These are phyloP conservation scores for Elsinoe ampelina DNA, from an alignment of 2,329 filamentous ascomycete genomes.

Conservation along the genomic window DNA sequence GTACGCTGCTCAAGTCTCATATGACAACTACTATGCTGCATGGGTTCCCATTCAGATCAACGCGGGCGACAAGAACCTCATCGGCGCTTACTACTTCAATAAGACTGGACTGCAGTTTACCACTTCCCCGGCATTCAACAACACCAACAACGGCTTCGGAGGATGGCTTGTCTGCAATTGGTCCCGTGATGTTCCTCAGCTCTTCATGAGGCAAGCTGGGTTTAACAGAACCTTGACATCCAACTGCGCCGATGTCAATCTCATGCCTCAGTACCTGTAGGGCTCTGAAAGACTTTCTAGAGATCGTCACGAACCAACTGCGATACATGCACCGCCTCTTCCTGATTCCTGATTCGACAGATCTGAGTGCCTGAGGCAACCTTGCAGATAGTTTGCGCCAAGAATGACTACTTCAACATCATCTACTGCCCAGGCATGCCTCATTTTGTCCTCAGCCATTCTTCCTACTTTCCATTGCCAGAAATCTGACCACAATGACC, in stretches of 20 bases:
- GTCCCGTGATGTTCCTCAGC: conserved; percentile 27
- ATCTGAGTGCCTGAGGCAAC: conserved; percentile 6
- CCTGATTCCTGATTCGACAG: neutral
- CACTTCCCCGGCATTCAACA: conserved; percentile 12
- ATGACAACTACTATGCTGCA: conserved; percentile 22
- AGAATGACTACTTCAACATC: neutral
- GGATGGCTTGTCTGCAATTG: conserved; percentile 24
- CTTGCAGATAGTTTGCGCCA: conserved; percentile 5
- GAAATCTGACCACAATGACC: neutral
- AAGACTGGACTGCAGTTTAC: conserved; percentile 29
- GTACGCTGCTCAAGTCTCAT: conserved; percentile 18
- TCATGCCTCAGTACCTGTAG: conserved; percentile 23
- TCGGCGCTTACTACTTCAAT: conserved; percentile 23
- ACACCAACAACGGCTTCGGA: neutral
- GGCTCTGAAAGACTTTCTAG: neutral
- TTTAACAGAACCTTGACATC: conserved; percentile 20
- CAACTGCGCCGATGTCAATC: conserved; percentile 26
- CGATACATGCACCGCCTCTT: neutral
- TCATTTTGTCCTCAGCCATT: neutral
- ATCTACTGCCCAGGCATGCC: neutral
- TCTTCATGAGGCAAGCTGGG: conserved; percentile 24
- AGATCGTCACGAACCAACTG: neutral
- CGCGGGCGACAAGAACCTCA: conserved; percentile 18
- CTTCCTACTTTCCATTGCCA: neutral
- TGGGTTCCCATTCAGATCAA: conserved; percentile 28